phyloP scores from a whole-genome alignment of 768 basidiomycete genomes.

The Strobilomyces dryophilus region DNA sequence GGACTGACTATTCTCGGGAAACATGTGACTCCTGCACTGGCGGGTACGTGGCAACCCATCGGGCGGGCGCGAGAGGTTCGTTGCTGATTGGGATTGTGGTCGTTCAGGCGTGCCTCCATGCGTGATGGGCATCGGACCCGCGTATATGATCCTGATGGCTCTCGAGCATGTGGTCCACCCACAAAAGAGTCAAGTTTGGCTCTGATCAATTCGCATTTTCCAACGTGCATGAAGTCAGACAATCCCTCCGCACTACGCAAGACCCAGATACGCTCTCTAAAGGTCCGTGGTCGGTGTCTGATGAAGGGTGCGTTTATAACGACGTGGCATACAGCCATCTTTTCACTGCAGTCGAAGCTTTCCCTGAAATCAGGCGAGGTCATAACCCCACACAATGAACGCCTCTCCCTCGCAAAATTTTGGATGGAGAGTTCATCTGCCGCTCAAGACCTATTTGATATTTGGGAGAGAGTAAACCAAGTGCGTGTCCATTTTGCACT shows the following conservation, averaged over 20 bases:
- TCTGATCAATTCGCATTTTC: conserved; percentile 15
- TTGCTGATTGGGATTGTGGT: background rate
- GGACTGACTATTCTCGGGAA: conserved; percentile 74
- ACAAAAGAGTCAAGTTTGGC: conserved; percentile 25
- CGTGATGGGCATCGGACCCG: conserved; percentile 87
- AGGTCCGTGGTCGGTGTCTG: conserved; percentile 15
- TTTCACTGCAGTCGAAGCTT: conserved; percentile 52
- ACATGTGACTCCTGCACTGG: conserved; percentile 66
- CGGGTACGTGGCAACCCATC: conserved; percentile 40
- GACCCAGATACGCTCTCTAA: conserved; percentile 16
- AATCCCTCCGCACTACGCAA: conserved; percentile 12
- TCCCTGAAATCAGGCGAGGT: conserved; percentile 47
- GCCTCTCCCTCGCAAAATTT: conserved; percentile 52
- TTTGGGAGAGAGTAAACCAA: conserved; percentile 54
- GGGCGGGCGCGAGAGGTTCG: background rate
- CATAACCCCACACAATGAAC: conserved; percentile 52
- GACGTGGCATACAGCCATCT: conserved; percentile 37
- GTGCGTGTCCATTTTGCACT: conserved; percentile 33
- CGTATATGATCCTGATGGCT: conserved; percentile 76
- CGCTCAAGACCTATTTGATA: conserved; percentile 54
- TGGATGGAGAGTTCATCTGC: conserved; percentile 61
- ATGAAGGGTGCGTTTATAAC: background rate
- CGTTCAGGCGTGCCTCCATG: conserved; percentile 64
- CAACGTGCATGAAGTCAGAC: conserved; percentile 22
- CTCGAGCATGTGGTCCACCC: conserved; percentile 42